Base-by-base conservation (phyloP, 208 protist species). In the Leishmania arabica region DNA sequence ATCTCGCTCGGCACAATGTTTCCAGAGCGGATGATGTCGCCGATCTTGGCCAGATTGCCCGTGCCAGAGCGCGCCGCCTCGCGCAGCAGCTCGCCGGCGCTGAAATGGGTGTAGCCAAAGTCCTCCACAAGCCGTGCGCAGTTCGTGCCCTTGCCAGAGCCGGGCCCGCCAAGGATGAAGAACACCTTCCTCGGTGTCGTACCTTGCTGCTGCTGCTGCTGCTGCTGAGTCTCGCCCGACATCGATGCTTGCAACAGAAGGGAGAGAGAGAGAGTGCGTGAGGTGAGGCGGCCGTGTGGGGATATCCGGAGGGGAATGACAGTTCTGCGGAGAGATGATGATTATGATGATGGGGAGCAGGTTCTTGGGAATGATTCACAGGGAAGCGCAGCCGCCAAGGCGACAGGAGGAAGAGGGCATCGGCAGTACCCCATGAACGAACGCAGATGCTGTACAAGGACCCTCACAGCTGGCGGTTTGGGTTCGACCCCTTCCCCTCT, bases 1-100 rank as follows among this genome's bases (percentile, higher is more conserved):
- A 98, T 93, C 79, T 98, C 94, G 56, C 88, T 92, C 8, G 93
- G 93, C 4, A 98, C 95, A 74, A 98, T 98, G 75, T 90, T 91
- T 34, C 95, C 95, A 21, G 65, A 40, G n/a, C 65, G 72, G 49
- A 97, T 88, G 72, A 94, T 86, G 6, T 90, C 84, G 34, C 89
- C 75, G 62, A 98, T 96, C 82, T 96, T 91, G 17, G 89, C 92
- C 11, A 96, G 82, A 17, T 93, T 90, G n/a, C 84, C 92, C 9
- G 80, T 93, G 37, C 85, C 90, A 24, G 74, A 86, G 64, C 84
- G 85, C 47, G 90, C 87, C 40, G 92, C 95, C 53, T 94, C 89
- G 66, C 95, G 93, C 11, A 98, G 92, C 7, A 98, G 86, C 24
- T 98, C 95, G 62, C 95, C 93, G 3, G 93, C 92, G 77, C 90